A percentile compares a stretch with the other conserved stretches of the same genome.
These are phyloP conservation scores for Styphnolobium japonicum DNA, from an alignment of 306 rosid species.

Conservation along the genomic window DNA sequence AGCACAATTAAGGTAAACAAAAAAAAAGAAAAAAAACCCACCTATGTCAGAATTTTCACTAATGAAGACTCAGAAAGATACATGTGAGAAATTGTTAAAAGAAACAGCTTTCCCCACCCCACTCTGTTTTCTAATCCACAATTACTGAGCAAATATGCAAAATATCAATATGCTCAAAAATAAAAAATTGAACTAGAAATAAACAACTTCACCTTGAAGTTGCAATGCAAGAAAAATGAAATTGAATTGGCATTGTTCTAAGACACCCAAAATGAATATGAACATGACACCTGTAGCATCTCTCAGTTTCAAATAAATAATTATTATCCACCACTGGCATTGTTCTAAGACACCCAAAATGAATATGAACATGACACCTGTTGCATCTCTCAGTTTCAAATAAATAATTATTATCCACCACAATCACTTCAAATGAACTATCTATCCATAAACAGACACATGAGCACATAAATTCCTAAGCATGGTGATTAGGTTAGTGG, in stretches of 20 bases:
- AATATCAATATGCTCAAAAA: too few relatives aligned
- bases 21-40: neutral
- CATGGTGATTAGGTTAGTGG: neutral
- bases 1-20: neutral
- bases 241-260: neutral
- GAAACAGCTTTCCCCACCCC: too few relatives aligned
- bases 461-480: neutral
- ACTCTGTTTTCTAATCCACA: too few relatives aligned
- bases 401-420: neutral
- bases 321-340: neutral
- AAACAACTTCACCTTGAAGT: too few relatives aligned
- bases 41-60: neutral
- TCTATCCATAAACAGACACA: neutral
- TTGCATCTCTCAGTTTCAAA: neutral
- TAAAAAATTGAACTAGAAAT: too few relatives aligned
- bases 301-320: neutral
- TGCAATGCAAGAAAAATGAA: too few relatives aligned
- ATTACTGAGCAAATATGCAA: too few relatives aligned
- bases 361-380: too few relatives aligned
- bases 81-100: too few relatives aligned
- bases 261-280: neutral
- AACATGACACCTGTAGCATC: too few relatives aligned
- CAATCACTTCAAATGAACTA: neutral
- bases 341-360: neutral
- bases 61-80: neutral